Conservation (phyloP, 2,329 filamentous ascomycete genomes). For the Eutypella sp. region DNA sequence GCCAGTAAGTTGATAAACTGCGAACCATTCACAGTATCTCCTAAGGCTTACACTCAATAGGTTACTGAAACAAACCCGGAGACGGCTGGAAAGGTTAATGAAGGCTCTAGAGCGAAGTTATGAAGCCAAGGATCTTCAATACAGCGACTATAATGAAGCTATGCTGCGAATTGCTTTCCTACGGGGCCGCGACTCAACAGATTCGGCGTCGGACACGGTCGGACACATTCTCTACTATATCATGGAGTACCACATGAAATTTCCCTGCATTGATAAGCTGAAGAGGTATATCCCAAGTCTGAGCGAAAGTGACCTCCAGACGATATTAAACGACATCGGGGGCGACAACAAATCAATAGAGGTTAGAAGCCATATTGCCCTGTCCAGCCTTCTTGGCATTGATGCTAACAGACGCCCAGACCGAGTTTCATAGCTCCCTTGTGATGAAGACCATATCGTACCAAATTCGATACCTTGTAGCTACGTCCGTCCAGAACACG, state of each 20-base stretch:
- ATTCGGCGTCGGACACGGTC: constrained; percentile 4
- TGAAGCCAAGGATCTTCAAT: constrained; percentile 8
- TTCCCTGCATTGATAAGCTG: constrained; percentile 43
- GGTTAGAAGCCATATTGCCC: too few relatives aligned
- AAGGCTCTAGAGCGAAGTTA: constrained; percentile 7
- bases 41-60: constrained; percentile 9
- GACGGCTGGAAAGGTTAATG: constrained; percentile 9
- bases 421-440: too few relatives aligned
- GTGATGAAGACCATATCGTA: too few relatives aligned
- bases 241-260: constrained; percentile 29
- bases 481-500: not conserved
- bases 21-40: not conserved
- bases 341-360: too few relatives aligned
- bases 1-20: constrained; percentile 32
- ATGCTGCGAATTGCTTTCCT: constrained; percentile 8
- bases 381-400: too few relatives aligned
- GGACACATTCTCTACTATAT: constrained; percentile 32
- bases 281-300: constrained; percentile 40
- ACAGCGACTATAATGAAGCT: constrained; percentile 9
- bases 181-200: not conserved
- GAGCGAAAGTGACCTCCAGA: constrained; percentile 32
- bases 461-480: too few relatives aligned
- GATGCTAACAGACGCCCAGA: too few relatives aligned
- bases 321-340: constrained; percentile 32
- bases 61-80: constrained; percentile 12